Evolutionary conservation across 2,329 filamentous ascomycete species (phyloP).

Genomic region (Fusarium xylarioides): DNA sequence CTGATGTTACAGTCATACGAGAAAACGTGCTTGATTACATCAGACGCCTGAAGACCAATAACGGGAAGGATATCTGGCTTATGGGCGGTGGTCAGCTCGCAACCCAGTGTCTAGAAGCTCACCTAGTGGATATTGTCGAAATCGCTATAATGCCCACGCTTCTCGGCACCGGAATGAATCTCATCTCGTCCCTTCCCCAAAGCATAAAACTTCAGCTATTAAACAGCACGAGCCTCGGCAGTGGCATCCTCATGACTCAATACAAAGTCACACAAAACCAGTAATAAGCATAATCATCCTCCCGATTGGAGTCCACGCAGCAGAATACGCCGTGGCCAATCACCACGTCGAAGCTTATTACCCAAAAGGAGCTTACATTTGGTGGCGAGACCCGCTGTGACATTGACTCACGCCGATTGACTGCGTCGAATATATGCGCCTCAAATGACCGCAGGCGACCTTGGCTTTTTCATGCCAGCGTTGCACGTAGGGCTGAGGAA

Average conservation of each 20-base stretch:
- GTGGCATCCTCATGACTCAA: conserved; percentile 37
- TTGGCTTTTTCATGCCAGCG: background rate
- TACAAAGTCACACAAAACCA: background rate
- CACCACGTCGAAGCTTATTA: background rate
- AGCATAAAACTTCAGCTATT: conserved; percentile 6
- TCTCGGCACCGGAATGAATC: conserved; percentile 37
- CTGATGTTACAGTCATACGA: conserved; percentile 39
- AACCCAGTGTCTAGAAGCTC: conserved; percentile 40
- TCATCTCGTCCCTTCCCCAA: conserved; percentile 15
- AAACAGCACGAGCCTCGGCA: conserved; percentile 17
- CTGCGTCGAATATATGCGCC: conserved; percentile 2
- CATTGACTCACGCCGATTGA: conserved; percentile 21
- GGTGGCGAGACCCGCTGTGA: conserved; percentile 2
- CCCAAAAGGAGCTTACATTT: background rate
- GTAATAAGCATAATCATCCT: background rate
- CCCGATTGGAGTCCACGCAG: background rate
- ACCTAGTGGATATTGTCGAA: conserved; percentile 46
- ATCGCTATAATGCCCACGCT: conserved; percentile 40
- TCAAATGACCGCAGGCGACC: background rate
- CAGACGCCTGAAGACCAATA: conserved; percentile 27
- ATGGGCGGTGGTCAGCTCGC: conserved; percentile 49
- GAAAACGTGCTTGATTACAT: conserved; percentile 33
- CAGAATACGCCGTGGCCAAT: conserved; percentile 12
- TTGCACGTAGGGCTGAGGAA: conserved; percentile 6
- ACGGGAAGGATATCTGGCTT: conserved; percentile 47